A percentile compares a stretch with the other conserved stretches of the same genome.
phyloP scores from a whole-genome alignment of 106 monocot genomes.

The Alisma plantagoaquatica region DNA sequence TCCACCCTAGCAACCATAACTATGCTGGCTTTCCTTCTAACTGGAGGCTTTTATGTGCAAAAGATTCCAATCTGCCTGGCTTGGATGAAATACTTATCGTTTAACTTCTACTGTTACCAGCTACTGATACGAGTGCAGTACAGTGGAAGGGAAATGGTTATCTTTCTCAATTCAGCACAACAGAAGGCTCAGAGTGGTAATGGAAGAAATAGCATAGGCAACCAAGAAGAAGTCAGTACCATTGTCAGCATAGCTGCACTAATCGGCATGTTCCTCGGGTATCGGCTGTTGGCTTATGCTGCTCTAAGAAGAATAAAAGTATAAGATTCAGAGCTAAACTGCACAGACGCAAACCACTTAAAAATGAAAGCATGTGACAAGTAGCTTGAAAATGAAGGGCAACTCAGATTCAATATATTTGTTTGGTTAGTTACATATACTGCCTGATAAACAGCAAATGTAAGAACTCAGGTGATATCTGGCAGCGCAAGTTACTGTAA shows the following conservation, averaged over 20 bases:
- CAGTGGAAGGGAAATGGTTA: slow-evolving; percentile 8
- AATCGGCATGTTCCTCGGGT: slow-evolving; percentile 56
- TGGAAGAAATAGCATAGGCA: not conserved
- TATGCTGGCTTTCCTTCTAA: slow-evolving; percentile 79
- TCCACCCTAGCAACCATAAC: slow-evolving; percentile 65
- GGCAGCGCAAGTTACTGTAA: too few relatives aligned
- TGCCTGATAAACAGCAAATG: too few relatives aligned
- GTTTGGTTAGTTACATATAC: too few relatives aligned
- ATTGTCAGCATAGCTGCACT: slow-evolving; percentile 31
- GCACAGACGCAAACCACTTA: too few relatives aligned
- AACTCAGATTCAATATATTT: too few relatives aligned
- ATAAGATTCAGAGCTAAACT: too few relatives aligned
- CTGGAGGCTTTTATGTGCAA: slow-evolving; percentile 80
- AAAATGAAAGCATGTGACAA: too few relatives aligned
- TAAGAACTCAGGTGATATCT: too few relatives aligned
- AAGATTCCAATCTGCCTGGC: slow-evolving; percentile 50
- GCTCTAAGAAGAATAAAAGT: slow-evolving; percentile 49
- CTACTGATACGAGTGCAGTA: slow-evolving; percentile 68
- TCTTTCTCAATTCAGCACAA: not conserved
- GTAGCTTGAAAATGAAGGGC: too few relatives aligned
- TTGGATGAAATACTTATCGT: slow-evolving; percentile 83
- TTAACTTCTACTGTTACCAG: slow-evolving; percentile 73
- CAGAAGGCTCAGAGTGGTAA: not conserved
- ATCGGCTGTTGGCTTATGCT: slow-evolving; percentile 58
- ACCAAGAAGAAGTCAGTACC: slow-evolving; percentile 12